Evolutionary conservation across 1,284 basidiomycete species (phyloP), one percentile per base, ranked within the genome.

Genomic region (Rhodofomes roseus): DNA sequence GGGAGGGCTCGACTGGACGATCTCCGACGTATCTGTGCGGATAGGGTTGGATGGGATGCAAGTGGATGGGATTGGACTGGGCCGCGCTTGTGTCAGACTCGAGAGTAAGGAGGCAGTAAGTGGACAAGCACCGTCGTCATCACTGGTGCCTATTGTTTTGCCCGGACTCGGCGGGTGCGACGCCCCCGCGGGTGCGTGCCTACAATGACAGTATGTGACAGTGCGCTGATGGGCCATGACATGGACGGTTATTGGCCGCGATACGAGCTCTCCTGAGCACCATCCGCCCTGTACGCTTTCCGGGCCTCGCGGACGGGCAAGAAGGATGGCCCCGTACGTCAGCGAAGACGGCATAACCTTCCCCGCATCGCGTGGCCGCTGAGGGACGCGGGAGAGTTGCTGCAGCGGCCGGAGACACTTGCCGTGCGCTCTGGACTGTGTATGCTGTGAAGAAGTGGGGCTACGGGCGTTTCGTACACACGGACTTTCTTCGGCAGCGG

Each of bases 121-220:
- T 2, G 23, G 6, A 29, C 20, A 18, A 14, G 4, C 20, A 51
- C 22, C 31, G 34, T 36, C 31, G 36, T 36, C 31, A 52, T 52
- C 31, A 52, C 20, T 52, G n/a, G 14, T 22, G 50, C 50, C 50
- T 52, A 52, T 52, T 52, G 50, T 34, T 52, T 52, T 22, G 50
- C 29, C 50, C 50, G 50, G 9, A 12, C 50, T 16, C 29, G 18
- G 50, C n/a, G 11, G 50, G 20, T 52, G 31, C 34, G n/a, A n/a
- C n/a, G n/a, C n/a, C n/a, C n/a, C n/a, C n/a, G 18, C n/a, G 14
- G 27, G 11, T 25, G 20, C 50, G 31, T 23, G 34, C 20, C 16
- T 18, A 23, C 50, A 36, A 52, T 37, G 31, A 29, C 4, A n/a
- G 12, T 36, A 39, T 36, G 34, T 12, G 12, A 12, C 34, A 12